Percentiles rank a stretch among this genome's conserved stretches.
These are phyloP conservation scores for Yamadazyma dushanensis DNA, from an alignment of 1,139 yeast genomes.

Conservation along the genomic window DNA sequence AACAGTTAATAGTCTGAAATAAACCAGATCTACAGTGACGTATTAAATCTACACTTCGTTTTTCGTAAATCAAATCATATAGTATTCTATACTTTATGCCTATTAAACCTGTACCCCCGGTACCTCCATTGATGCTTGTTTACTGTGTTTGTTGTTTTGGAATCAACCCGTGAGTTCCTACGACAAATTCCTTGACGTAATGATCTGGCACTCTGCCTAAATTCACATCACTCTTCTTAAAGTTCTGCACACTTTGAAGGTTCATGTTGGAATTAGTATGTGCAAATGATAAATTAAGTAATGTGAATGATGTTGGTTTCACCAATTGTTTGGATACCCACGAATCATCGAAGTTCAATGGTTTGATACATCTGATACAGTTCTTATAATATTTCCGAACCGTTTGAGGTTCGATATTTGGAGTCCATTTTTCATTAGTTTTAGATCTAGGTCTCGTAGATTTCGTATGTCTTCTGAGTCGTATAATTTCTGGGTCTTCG, in stretches of 20 bases:
- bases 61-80: no score
- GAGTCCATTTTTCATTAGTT: slow-evolving; percentile 46
- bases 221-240: slow-evolving; percentile 22
- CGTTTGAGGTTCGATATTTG: slow-evolving; percentile 38
- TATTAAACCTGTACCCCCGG: background rate
- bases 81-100: background rate
- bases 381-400: slow-evolving; percentile 50
- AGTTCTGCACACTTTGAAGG: slow-evolving; percentile 6
- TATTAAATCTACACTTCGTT: no score
- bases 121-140: background rate
- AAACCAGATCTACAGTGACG: no score
- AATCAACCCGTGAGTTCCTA: slow-evolving; percentile 44
- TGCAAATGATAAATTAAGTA: slow-evolving; percentile 23
- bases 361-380: slow-evolving; percentile 58
- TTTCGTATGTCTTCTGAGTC: slow-evolving; percentile 11
- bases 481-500: slow-evolving; percentile 20
- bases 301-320: slow-evolving; percentile 41
- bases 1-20: no score
- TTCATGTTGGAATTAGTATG: slow-evolving; percentile 1
- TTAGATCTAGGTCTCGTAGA: slow-evolving; percentile 3
- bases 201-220: slow-evolving; percentile 37
- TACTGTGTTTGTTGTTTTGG: slow-evolving; percentile 25
- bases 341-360: slow-evolving; percentile 50
- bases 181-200: slow-evolving; percentile 39
- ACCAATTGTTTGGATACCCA: slow-evolving; percentile 55